Conservation (phyloP, 306 rosid species). For the Acacia melanoxylon region DNA sequence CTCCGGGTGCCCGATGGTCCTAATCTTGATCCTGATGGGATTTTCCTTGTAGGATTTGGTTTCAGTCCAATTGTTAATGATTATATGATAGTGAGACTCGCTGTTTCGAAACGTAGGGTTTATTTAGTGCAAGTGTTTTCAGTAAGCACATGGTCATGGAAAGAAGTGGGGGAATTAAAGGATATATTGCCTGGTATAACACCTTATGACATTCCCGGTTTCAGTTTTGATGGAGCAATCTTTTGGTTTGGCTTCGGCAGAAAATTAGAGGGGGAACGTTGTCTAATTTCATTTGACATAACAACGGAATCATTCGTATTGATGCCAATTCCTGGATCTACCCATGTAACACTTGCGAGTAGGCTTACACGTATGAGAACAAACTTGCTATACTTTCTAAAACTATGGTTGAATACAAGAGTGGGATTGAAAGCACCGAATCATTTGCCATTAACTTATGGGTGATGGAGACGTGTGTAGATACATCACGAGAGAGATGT, state of each 20-base stretch:
- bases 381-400: neutral
- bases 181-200: too few species aligned
- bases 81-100: neutral
- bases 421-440: too few species aligned
- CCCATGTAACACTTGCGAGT: rapidly evolving
- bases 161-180: neutral
- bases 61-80: neutral
- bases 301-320: neutral
- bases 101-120: too few species aligned
- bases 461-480: neutral
- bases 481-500: neutral
- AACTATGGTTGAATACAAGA: too few species aligned
- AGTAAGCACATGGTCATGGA: neutral
- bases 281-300: neutral
- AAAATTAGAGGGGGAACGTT: too few species aligned
- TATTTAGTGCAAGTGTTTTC: neutral
- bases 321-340: neutral
- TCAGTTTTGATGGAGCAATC: neutral
- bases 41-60: neutral
- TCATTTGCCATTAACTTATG: too few species aligned
- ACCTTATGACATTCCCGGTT: rapidly evolving
- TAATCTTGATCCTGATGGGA: neutral
- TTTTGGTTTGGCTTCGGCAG: neutral
- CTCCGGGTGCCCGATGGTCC: neutral
- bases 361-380: neutral